A percentile compares a stretch with the other conserved stretches of the same genome.
Evolutionary conservation across 345 rosid species (phyloP).

Genomic region (Acer negundo): DNA sequence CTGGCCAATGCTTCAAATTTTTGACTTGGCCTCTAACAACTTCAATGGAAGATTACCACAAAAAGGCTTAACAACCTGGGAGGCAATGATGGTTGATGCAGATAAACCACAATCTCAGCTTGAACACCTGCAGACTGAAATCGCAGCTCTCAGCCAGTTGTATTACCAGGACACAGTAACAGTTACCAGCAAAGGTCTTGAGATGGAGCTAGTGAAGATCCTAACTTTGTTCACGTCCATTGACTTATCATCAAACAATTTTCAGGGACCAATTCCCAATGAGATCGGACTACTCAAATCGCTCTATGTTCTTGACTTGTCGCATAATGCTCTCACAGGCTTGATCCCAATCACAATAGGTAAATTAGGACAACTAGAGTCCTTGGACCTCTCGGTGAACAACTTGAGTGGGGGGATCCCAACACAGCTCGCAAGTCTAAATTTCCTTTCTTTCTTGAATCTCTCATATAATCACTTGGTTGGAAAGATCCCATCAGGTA

Average conservation of each 20-base stretch:
- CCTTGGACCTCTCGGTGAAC: constrained; percentile 42
- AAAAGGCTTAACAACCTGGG: constrained; percentile 22
- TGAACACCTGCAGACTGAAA: constrained; percentile 27
- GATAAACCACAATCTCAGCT: neutral
- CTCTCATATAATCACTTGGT: constrained; percentile 33
- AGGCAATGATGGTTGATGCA: constrained; percentile 37
- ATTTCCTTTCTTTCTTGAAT: constrained; percentile 34
- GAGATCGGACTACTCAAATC: constrained; percentile 19
- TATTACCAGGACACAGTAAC: constrained; percentile 42
- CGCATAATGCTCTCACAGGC: constrained; percentile 35
- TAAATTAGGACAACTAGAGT: constrained; percentile 27
- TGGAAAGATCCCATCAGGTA: constrained; percentile 26
- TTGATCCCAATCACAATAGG: no score
- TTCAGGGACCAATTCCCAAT: constrained; percentile 37
- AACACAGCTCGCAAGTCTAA: constrained; percentile 8
- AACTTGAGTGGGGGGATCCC: constrained; percentile 32
- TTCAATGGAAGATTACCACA: constrained; percentile 30
- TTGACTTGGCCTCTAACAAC: constrained; percentile 38
- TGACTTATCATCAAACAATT: constrained; percentile 30
- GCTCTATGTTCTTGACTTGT: constrained; percentile 31
- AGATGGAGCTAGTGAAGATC: constrained; percentile 41
- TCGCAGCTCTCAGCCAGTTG: neutral
- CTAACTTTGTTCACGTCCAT: constrained; percentile 42
- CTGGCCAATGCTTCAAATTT: constrained; percentile 43
- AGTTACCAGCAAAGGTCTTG: constrained; percentile 43